These are phyloP conservation scores for Murraya paniculata DNA, from an alignment of 345 rosid genomes.

Conservation along the genomic window DNA sequence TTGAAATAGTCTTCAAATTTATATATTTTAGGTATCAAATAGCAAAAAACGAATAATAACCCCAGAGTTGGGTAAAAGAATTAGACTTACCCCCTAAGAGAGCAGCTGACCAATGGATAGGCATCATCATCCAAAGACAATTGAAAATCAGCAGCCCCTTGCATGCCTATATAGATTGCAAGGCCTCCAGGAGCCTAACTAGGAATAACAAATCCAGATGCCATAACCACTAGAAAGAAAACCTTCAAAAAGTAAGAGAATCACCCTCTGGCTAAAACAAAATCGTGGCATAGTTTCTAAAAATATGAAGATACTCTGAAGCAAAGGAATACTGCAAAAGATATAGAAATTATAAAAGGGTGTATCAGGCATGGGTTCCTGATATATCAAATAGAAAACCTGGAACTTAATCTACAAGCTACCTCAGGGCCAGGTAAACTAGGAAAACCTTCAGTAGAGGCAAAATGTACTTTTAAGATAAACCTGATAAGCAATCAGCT, in stretches of 20 bases:
- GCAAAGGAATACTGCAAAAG: background rate
- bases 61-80: background rate
- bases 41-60: no score
- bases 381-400: background rate
- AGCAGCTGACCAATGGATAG: background rate
- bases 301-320: background rate
- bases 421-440: background rate
- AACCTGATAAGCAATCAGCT: background rate
- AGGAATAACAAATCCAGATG: background rate
- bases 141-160: background rate
- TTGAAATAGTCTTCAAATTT: background rate
- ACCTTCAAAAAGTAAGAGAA: background rate
- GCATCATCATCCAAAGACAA: background rate
- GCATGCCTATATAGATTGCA: background rate
- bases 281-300: no score
- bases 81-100: background rate
- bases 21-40: background rate
- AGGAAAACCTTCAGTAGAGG: background rate
- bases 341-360: background rate
- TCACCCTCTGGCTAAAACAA: background rate
- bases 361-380: background rate
- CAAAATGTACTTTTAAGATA: background rate
- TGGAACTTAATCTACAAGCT: background rate
- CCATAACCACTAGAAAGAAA: background rate
- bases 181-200: background rate